These are phyloP conservation scores for Lanmaoa pseudosensibilis DNA, from an alignment of 768 basidiomycete genomes.

Conservation along the genomic window DNA sequence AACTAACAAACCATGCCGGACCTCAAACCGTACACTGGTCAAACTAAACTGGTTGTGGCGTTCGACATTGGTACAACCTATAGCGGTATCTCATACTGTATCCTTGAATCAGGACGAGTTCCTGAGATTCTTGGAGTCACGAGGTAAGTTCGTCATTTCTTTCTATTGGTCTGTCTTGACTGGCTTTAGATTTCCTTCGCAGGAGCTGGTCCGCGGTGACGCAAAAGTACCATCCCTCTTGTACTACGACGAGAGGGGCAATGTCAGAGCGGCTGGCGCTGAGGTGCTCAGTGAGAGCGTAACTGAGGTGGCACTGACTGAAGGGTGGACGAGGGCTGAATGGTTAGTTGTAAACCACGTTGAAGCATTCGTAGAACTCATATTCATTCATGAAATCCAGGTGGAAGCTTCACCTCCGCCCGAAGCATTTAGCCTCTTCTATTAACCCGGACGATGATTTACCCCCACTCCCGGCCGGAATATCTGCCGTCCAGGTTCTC, in stretches of 20 bases:
- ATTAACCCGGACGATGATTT: conserved; percentile 28
- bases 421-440: conserved; percentile 12
- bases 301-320: conserved; percentile 35
- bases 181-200: conserved; percentile 36
- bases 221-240: conserved; percentile 47
- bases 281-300: conserved; percentile 36
- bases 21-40: conserved; percentile 4
- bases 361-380: background rate
- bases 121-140: conserved; percentile 13
- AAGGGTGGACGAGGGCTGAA: conserved; percentile 19
- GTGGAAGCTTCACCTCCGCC: conserved; percentile 29
- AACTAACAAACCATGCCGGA: conserved; percentile 5
- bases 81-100: conserved; percentile 43
- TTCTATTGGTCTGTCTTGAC: background rate
- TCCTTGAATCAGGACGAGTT: conserved; percentile 11
- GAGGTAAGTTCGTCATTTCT: background rate
- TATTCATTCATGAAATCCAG: conserved; percentile 3
- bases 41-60: conserved; percentile 40
- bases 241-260: conserved; percentile 41
- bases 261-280: conserved; percentile 40
- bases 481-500: conserved; percentile 39
- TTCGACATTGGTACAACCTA: conserved; percentile 50
- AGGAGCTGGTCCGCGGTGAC: conserved; percentile 39
- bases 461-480: conserved; percentile 35
- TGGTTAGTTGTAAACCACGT: conserved; percentile 9